Base-by-base conservation (phyloP, 1,284 basidiomycete genomes). In the Abortiporus biennis region DNA sequence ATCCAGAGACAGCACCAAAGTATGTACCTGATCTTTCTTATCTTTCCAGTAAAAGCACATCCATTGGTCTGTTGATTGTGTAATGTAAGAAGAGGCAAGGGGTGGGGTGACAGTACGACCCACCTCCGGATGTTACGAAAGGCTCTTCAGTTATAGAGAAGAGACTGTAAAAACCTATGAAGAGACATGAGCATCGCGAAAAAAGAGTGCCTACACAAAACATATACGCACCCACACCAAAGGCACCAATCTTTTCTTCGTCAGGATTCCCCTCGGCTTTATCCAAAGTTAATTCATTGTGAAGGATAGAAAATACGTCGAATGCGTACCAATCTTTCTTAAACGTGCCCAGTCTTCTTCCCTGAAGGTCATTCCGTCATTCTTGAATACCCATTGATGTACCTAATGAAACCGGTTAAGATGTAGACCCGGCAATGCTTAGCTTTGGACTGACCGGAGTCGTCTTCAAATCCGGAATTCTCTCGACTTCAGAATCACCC, bases 1-100 rank as follows among this genome's bases (percentile, higher is more conserved):
- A 47, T 36, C 50, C n/a, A n/a, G n/a, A n/a, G n/a, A n/a, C n/a
- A n/a, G n/a, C n/a, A n/a, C n/a, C n/a, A n/a, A n/a, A n/a, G n/a
- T n/a, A n/a, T n/a, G n/a, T n/a, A 81, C 83, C 66, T 85, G 83
- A 55, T 95, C 91, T 55, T 86, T 88, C 53, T 85, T 84, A 54
- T 90, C 87, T 59, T 93, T 94, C 93, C 93, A 99, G 60, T 96
- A 90, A 62, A 99, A 98, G 2, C 87, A 88, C 92, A 96, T 96
- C 81, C 88, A 92, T 58, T 91, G 78, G 39, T 76, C 81, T 85
- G 41, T 17, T 13, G 0, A n/a, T 31, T 23, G 30, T 12, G 36
- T 4, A 12, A 38, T 5, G 9, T 19, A 17, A n/a, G 11, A 16
- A 5, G 20, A 6, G 29, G 13, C 16, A 29, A 9, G 22, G 35